Evolutionary conservation across 306 rosid genomes (phyloP), one percentile per base, ranked within the genome.

Genomic region (Dalbergia cochinchinensis): DNA sequence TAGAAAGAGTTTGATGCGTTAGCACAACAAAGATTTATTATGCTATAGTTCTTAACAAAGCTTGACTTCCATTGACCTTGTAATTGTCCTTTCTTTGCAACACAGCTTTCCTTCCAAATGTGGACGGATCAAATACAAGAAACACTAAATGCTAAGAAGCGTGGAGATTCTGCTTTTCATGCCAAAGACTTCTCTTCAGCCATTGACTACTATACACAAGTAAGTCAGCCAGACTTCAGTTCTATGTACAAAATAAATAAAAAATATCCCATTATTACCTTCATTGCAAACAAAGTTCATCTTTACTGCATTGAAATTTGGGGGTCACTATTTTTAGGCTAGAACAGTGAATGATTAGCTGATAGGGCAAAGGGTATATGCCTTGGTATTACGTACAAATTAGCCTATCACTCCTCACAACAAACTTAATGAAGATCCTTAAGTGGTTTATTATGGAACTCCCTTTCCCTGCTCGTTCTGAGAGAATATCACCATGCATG

Each of bases 111-210:
- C 35, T 92, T 92, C 88, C 94, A 90, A 78, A 80, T 92, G 91
- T 92, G 94, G 97, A 92, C 97, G 65, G 88, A 86, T 70, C 92
- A 92, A 85, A 88, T 92, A 82, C 94, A 92, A 70, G 97, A 92
- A 78, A 87, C 94, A 1, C 80, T 92, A 73, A 88, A 90, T 83
- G 74, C 85, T 55, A 92, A 92, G 84, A 90, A 90, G 84, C 91
- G 61, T 26, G 97, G 90, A 71, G 98, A 93, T 87, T 26, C 90
- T 75, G 94, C 98, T 63, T 93, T 93, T 87, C 91, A 89, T 69
- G 87, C 97, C 0, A 90, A 89, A 79, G 92, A 93, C 84, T 87
- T 85, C 58, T 78, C 84, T 72, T 66, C 76, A 1, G 98, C 97
- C 71, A 84, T 89, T 65, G 90, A 87, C 51, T 84, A 85, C 73